A percentile compares a stretch with the other conserved stretches of the same genome.
Evolutionary conservation across 768 basidiomycete genomes (phyloP).

Genomic region (Galerina sulciceps): DNA sequence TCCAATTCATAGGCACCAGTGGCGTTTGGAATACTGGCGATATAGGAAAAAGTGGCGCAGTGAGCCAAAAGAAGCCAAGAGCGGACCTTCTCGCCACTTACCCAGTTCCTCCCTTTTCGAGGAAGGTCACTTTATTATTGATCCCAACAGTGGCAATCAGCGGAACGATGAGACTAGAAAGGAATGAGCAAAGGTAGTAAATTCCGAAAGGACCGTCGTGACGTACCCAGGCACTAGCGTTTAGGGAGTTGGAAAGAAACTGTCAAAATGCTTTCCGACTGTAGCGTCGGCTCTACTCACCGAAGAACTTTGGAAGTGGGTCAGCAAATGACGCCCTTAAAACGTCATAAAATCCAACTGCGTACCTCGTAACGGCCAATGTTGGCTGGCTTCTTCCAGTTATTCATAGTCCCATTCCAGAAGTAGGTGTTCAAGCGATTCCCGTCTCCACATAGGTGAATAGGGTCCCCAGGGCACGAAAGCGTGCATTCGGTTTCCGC

Average conservation of each 20-base stretch:
- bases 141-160: conserved; percentile 76
- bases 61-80: neutral
- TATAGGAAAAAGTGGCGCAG: neutral
- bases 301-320: conserved; percentile 42
- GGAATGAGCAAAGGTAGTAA: conserved; percentile 9
- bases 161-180: conserved; percentile 65
- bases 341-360: neutral
- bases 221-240: conserved; percentile 52
- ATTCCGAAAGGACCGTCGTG: neutral
- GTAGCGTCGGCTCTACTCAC: conserved; percentile 31
- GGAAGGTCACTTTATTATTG: conserved; percentile 82
- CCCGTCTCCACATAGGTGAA: conserved; percentile 69
- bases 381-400: conserved; percentile 68
- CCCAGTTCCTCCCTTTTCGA: conserved; percentile 76
- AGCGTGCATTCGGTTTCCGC: conserved; percentile 47
- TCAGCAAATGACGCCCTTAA: conserved; percentile 6
- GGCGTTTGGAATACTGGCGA: conserved; percentile 53
- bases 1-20: conserved; percentile 85
- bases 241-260: conserved; percentile 13
- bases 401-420: conserved; percentile 55
- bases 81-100: conserved; percentile 22
- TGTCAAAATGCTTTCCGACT: conserved; percentile 9
- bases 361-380: conserved; percentile 74
- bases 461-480: conserved; percentile 72
- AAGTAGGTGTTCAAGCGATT: conserved; percentile 57